phyloP scores from a whole-genome alignment of 768 basidiomycete species.

The Suillus subalutaceus region DNA sequence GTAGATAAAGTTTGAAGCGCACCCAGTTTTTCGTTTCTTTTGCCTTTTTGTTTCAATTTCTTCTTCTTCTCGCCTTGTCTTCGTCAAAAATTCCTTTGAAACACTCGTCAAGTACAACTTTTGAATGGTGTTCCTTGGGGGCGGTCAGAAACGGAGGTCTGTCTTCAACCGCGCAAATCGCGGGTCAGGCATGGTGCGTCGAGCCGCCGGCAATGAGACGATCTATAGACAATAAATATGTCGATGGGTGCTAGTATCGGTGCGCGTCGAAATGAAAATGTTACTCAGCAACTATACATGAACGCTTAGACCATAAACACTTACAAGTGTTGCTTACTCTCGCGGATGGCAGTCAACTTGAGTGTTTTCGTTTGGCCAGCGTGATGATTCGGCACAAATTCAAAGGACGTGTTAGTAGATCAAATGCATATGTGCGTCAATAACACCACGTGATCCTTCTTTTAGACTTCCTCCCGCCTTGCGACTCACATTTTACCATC shows the following conservation, averaged over 20 bases:
- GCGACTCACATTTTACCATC: not conserved
- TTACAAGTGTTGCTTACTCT: not conserved
- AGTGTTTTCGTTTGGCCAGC: not conserved
- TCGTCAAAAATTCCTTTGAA: conserved; percentile 78
- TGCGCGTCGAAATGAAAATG: not conserved
- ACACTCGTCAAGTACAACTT: conserved; percentile 82
- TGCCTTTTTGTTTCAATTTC: conserved; percentile 38
- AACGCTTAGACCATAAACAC: not conserved
- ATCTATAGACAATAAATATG: not conserved
- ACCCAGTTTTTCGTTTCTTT: conserved; percentile 19
- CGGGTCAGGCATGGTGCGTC: conserved; percentile 67
- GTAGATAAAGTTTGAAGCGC: conserved; percentile 9
- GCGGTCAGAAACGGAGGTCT: not conserved
- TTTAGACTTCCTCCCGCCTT: not conserved
- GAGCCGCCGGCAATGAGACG: not conserved
- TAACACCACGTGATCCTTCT: conserved; percentile 3
- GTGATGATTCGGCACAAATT: not conserved
- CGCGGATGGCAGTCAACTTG: not conserved
- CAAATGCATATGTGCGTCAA: not conserved
- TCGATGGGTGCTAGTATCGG: not conserved
- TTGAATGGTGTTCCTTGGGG: conserved; percentile 70
- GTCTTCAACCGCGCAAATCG: conserved; percentile 85
- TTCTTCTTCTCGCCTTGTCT: conserved; percentile 37
- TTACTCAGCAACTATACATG: not conserved
- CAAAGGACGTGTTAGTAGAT: not conserved